Percentiles rank a stretch among this genome's conserved stretches.
These are phyloP conservation scores for Suhomyces wounanorum DNA, from an alignment of 1,139 yeast species.

Conservation along the genomic window DNA sequence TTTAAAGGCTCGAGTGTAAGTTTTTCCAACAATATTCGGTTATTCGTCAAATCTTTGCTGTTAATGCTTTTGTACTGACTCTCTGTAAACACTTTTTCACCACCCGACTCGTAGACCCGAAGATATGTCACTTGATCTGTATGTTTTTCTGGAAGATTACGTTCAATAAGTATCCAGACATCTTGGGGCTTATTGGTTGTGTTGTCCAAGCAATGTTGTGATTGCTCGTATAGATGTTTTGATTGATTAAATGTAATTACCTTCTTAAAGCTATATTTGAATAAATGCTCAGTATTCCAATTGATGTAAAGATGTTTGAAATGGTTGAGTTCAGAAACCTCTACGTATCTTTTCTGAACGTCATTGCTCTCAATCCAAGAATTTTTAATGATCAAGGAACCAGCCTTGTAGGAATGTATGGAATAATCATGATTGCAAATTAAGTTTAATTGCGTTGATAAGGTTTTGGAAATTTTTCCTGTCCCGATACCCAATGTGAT, in stretches of 20 bases:
- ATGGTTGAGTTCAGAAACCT: conserved; percentile 37
- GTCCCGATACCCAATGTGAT: conserved; percentile 71
- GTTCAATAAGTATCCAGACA: conserved; percentile 55
- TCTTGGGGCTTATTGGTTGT: conserved; percentile 26
- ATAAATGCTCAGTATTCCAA: conserved; percentile 55
- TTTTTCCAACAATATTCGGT: conserved; percentile 28
- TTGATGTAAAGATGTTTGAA: conserved; percentile 65
- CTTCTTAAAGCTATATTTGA: conserved; percentile 25
- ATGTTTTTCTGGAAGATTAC: conserved; percentile 26
- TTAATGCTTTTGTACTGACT: conserved; percentile 30
- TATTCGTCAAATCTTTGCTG: conserved; percentile 27
- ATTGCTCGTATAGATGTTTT: conserved; percentile 34
- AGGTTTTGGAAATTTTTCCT: conserved; percentile 45
- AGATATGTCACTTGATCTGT: conserved; percentile 27
- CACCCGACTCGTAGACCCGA: conserved; percentile 33
- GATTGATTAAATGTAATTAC: conserved; percentile 37
- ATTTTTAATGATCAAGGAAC: conserved; percentile 43
- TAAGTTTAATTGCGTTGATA: conserved; percentile 41
- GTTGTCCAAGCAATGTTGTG: conserved; percentile 53
- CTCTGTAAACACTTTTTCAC: conserved; percentile 35
- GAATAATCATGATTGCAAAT: conserved; percentile 74
- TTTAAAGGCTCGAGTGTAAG: conserved; percentile 26
- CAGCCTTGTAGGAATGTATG: conserved; percentile 22
- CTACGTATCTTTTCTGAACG: conserved; percentile 21
- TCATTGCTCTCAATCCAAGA: conserved; percentile 46